Evolutionary conservation across 192 early-diverging fungal genomes (phyloP), one percentile per base, ranked within the genome.

Genomic region (Podila epicladia): DNA sequence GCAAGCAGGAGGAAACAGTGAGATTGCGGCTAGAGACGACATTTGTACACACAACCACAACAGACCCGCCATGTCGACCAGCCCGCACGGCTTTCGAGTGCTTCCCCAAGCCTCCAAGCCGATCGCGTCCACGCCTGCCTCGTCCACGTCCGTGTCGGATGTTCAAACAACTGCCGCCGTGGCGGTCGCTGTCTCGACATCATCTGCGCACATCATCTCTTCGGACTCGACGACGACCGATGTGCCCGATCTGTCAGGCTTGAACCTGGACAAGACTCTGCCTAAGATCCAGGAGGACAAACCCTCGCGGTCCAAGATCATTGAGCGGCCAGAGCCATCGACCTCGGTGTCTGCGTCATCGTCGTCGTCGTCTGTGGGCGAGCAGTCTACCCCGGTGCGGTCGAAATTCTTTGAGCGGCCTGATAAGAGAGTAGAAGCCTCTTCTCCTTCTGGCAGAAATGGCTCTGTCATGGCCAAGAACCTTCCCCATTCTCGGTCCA

Each of bases 191-290:
- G 59, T 79, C 3, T 26, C 71, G 20, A 53, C 70, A 0, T 63
- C 62, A 37, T 12, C 17, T 6, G 35, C 62, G 62, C 33, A 19
- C 8, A 63, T 63, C 8, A 15, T 38, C 33, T 33, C 13, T n/a
- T 15, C 75, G 0, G 51, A 37, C 19, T 19, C 55, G 4, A 8
- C 55, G 4, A 8, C 53, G 0, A 58, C 49, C 5, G 33, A n/a
- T 15, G 38, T 41, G 31, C 37, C 12, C 0, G 55, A 55, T 9
- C 5, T 20, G 7, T 33, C 75, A 26, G 26, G 35, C 11, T 29
- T 71, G 37, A 80, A 76, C 19, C 28, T 80, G 24, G 77, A 80
- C 71, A 80, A 80, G 58, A 73, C 77, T 0, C 57, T 80, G 22
- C 77, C 77, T 13, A 80, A 80, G 55, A 80, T 80, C 13, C 77